Evolutionary conservation across 2,329 filamentous ascomycete genomes (phyloP), one percentile per base, ranked within the genome.

Genomic region (Fusarium mexicanum): DNA sequence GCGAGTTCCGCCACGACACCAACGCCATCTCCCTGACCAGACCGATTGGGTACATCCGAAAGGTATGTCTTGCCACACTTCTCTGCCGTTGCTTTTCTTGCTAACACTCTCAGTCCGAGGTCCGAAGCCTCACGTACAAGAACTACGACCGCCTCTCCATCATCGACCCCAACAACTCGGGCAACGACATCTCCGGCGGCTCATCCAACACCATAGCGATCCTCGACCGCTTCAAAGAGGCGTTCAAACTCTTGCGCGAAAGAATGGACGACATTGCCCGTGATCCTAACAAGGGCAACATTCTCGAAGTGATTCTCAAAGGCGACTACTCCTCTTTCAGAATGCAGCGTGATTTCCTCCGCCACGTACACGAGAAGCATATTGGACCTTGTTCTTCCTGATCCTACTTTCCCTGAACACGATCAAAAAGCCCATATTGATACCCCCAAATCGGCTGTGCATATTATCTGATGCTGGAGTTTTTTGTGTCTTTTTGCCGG

Each of bases 161-260:
- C 77, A 92, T 98, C 67, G 96, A 99, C 79, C 96, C 96, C 0
- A 98, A 98, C 81, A 93, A 94, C 67, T 81, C 89, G 0, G 85
- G 87, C 33, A 98, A 98, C 80, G 96, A 99, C 79, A 96, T 99
- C 33, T 92, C 96, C 0, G 95, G 95, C 16, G 95, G 95, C 16
- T 96, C 95, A 1, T 88, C 86, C 51, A 93, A 94, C 74, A 93
- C 93, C 13, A 74, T 82, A 2, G 85, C 89, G 14, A 93, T 98
- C 55, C 85, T 94, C 73, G 80, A 86, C n/a, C 86, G 87, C 18
- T 98, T 99, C 81, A 85, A 88, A 3, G 84, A 90, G 5, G 93
- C 93, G 0, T 89, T 91, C 78, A 78, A 85, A 16, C 80, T 81
- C 6, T 83, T 97, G 22, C 85, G 87, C 53, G 81, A 87, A 8